Base-by-base conservation (phyloP, 1,284 basidiomycete species). In the Puccinia coronata region DNA sequence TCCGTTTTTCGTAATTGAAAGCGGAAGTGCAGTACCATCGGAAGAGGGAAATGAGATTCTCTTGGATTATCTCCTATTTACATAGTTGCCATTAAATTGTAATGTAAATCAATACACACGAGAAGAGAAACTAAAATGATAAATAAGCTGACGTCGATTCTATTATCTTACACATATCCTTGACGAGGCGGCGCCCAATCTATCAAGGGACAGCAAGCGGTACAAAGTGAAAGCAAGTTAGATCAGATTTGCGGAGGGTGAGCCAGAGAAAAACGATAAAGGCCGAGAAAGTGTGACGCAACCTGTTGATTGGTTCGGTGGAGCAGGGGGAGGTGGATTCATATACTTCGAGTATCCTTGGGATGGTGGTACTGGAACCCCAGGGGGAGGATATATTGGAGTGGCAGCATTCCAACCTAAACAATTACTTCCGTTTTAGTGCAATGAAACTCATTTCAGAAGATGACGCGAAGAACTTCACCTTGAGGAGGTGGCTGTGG, bases 401-500 rank as follows among this genome's bases (percentile, higher is more conserved):
- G 69, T 71, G 43, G 69, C 47, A 51, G n/a, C 69, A 20, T 31
- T 71, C 69, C 69, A 71, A 12, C 51, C 69, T 71, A 53, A 36
- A 67, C 12, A 67, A 11, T 43, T 47, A 67, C 39, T n/a, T 67
- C 16, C n/a, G 63, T 1, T 28, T 67, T 25, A 67, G 41, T 47
- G 39, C 5, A n/a, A 23, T 71, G 69, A 53, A 71, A 53, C 49
- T 51, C 18, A 71, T 51, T 34, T 34, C 49, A 53, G 16, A 53
- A 20, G 47, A 49, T 53, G 3, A 51, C 25, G 23, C 47, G 25
- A n/a, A n/a, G 57, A 55, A 41, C n/a, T n/a, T 69, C 57, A 78
- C 76, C 49, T 25, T 63, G 59, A 23, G 76, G 69, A 31, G 67
- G 67, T 41, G 78, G 78, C 47, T 77, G 75, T 25, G 61, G 59